Evolutionary conservation across 169 alveolate genomes (phyloP), one percentile per base, ranked within the genome.

Genomic region (Babesia ovata): DNA sequence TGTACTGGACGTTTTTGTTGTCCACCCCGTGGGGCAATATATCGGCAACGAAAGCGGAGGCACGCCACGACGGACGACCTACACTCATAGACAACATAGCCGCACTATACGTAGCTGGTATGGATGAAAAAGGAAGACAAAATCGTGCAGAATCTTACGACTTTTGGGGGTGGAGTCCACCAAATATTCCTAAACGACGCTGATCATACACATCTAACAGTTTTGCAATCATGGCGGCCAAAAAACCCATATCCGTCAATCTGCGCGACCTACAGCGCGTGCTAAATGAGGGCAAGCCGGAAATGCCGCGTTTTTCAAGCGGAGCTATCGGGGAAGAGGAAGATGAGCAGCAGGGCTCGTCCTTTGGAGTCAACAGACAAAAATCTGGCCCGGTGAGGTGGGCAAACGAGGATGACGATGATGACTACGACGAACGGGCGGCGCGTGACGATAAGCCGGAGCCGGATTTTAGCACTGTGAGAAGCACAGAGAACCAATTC

Each of bases 251-350:
- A 62, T 81, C 88, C 4, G 79, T 81, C 45, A 81, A 81, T 29
- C 78, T 81, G 29, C 84, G 88, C 16, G 88, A 81, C 70, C 29
- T 81, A 52, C 88, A 81, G 36, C 70, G 88, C 39, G 79, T 81
- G n/a, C 66, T 81, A 44, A 67, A 63, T 63, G 57, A 69, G 45
- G 88, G 76, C 29, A 71, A 71, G 53, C 83, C 75, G 16, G 75
- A 81, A 39, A 75, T 58, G 44, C 84, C 78, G 53, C 46, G 63
- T 21, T 63, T 46, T 48, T 67, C 76, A 7, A 21, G 76, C 54
- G 76, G 65, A 19, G 74, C 63, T 39, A 22, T 65, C n/a, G 79
- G 60, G 22, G 65, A 49, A n/a, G 54, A 72, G n/a, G 62, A 45
- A 13, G 74, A 79, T n/a, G 60, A 33, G 29, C 42, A 36, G 14